Percentiles rank a stretch among this genome's conserved stretches.
These are phyloP conservation scores for Brassica cretica DNA, from an alignment of 345 rosid genomes.

Conservation along the genomic window DNA sequence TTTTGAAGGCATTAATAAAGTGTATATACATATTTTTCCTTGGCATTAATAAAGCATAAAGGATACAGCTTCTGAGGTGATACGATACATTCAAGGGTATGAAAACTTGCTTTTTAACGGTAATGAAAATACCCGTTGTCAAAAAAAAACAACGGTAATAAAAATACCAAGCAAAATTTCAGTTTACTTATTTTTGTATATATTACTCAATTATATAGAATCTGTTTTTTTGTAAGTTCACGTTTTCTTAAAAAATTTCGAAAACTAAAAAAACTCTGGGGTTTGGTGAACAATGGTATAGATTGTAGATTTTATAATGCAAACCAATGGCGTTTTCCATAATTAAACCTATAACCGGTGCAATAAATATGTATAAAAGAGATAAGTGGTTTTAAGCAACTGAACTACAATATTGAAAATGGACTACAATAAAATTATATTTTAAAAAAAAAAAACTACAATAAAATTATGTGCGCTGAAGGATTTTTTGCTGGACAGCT, in stretches of 20 bases:
- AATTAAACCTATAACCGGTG: background rate
- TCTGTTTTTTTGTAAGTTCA: background rate
- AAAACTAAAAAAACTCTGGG: background rate
- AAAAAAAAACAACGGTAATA: background rate
- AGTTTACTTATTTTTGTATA: background rate
- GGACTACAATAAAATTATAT: background rate
- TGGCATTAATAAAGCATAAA: background rate
- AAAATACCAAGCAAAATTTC: background rate
- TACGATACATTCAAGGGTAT: background rate
- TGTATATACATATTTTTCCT: background rate
- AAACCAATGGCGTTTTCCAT: constrained; percentile 2
- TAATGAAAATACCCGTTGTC: background rate
- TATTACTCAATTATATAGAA: background rate
- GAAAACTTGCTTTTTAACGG: background rate
- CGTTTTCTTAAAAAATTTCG: background rate
- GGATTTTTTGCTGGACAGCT: constrained; percentile 12
- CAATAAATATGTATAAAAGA: background rate
- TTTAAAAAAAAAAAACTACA: background rate
- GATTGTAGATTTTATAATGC: background rate
- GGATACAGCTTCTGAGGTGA: background rate
- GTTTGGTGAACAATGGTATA: background rate
- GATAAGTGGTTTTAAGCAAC: background rate
- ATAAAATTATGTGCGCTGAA: constrained; percentile 1
- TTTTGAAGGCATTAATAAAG: background rate
- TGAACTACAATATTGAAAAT: background rate